phyloP scores from a whole-genome alignment of 495 filamentous ascomycete genomes.

The Daldinia grandis region DNA sequence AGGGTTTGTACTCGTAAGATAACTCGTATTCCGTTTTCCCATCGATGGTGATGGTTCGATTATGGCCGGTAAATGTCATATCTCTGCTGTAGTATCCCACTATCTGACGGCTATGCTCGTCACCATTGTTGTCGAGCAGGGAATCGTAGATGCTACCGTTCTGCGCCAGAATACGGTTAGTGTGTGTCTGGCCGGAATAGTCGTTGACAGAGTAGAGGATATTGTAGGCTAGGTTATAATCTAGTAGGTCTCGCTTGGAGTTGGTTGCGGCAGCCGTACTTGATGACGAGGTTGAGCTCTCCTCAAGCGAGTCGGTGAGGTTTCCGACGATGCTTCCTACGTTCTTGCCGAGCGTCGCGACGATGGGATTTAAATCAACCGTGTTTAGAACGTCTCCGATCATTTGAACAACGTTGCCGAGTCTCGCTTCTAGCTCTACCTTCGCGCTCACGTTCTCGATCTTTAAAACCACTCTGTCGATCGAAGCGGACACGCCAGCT shows the following conservation, averaged over 20 bases:
- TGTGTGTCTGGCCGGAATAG: constrained; percentile 62
- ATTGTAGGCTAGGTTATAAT: constrained; percentile 50
- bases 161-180: constrained; percentile 63
- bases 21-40: constrained; percentile 57
- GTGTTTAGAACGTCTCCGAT: constrained; percentile 59
- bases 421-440: constrained; percentile 63
- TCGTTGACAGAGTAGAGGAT: constrained; percentile 66
- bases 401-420: constrained; percentile 65
- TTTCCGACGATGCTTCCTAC: constrained; percentile 58
- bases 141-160: constrained; percentile 62
- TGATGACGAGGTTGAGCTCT: constrained; percentile 20
- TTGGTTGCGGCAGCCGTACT: constrained; percentile 38
- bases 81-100: constrained; percentile 59
- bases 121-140: constrained; percentile 62
- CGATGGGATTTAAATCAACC: constrained; percentile 66
- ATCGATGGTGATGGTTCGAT: constrained; percentile 54
- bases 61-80: constrained; percentile 64
- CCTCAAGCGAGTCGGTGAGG: constrained; percentile 46
- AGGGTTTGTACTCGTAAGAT: constrained; percentile 64
- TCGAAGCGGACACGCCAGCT: constrained; percentile 63
- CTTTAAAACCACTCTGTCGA: constrained; percentile 59
- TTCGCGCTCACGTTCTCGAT: constrained; percentile 66
- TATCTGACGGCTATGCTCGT: constrained; percentile 46
- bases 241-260: constrained; percentile 37
- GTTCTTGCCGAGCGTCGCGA: constrained; percentile 60